Base-by-base conservation (phyloP, 805 yeast genomes). In the Wickerhamiella lipophila region DNA sequence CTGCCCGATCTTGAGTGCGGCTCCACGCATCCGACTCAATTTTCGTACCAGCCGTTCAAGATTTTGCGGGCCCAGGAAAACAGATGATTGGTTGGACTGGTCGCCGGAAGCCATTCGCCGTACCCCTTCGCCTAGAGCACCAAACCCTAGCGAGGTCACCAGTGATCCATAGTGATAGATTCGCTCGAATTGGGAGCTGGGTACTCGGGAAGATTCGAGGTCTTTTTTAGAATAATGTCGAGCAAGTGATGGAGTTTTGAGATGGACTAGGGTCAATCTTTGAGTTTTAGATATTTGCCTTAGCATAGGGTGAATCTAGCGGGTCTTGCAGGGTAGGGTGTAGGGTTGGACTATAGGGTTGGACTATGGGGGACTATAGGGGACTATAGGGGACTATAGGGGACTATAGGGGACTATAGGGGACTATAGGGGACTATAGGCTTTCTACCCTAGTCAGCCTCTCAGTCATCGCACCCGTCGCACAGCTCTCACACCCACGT, bases 1-100 rank as follows among this genome's bases (percentile, higher is more conserved):
- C 66, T 92, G 98, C n/a, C 98, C 98, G 49, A 92, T 75, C 61
- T 92, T 92, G 60, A 92, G 71, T 2, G 98, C 98, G 1, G 97
- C 98, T n/a, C 98, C 98, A 60, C 98, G 75, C 98, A 92, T 92
- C 60, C 84, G 79, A 46, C 92, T 77, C 57, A 92, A 78, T 63
- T 86, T 87, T 57, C 77, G 78, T 11, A 95, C 94, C 70, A 92
- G 77, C 47, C 94, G 66, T 58, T 89, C 95, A 39, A 92, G 79
- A 63, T 89, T 92, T 15, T 76, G 74, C 6, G 94, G 88, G 3
- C 84, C 80, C 57, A 92, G 69, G 1, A 94, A 69, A 40, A 86
- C 61, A 19, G 43, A 40, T 25, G 73, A 67, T 2, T 82, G 81
- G 2, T 12, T 19, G 70, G 62, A 15, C 43, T 35, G 3, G 6